These are phyloP conservation scores for Collybia nuda DNA, from an alignment of 768 basidiomycete species.

Conservation along the genomic window DNA sequence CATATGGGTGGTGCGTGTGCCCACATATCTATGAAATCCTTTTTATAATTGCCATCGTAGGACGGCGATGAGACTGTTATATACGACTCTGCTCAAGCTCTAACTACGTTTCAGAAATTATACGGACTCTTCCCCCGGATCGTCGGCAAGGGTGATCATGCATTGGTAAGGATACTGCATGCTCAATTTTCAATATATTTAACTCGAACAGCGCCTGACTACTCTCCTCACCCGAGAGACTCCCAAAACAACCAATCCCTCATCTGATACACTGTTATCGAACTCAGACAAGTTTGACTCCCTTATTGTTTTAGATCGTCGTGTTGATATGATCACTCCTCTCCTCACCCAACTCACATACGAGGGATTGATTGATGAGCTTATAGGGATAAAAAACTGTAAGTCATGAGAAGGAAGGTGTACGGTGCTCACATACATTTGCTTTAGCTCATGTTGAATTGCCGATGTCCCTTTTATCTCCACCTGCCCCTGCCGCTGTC, in stretches of 20 bases:
- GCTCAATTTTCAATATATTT: constrained; percentile 1
- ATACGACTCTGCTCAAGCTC: constrained; percentile 85
- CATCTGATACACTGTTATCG: constrained; percentile 40
- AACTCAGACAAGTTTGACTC: constrained; percentile 73
- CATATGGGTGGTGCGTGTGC: constrained; percentile 78
- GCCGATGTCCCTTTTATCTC: constrained; percentile 67
- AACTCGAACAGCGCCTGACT: constrained; percentile 62
- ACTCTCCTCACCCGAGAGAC: constrained; percentile 65
- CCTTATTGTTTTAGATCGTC: constrained; percentile 86
- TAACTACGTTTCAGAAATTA: constrained; percentile 78
- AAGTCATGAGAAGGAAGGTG: constrained; percentile 20
- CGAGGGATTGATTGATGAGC: constrained; percentile 92
- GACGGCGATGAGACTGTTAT: constrained; percentile 91
- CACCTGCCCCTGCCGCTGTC: constrained; percentile 46
- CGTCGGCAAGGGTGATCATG: constrained; percentile 89
- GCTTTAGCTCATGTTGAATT: constrained; percentile 72
- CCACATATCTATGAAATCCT: constrained; percentile 7
- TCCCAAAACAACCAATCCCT: constrained; percentile 34
- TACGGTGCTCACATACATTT: too few species aligned
- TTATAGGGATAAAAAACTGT: constrained; percentile 90
- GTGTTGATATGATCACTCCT: constrained; percentile 94
- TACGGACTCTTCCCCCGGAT: constrained; percentile 92
- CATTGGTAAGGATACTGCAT: constrained; percentile 49
- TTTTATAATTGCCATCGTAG: constrained; percentile 34
- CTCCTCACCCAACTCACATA: constrained; percentile 95